Conservation (phyloP, 805 yeast species). For the Wickerhamiella vanderwaltii region DNA sequence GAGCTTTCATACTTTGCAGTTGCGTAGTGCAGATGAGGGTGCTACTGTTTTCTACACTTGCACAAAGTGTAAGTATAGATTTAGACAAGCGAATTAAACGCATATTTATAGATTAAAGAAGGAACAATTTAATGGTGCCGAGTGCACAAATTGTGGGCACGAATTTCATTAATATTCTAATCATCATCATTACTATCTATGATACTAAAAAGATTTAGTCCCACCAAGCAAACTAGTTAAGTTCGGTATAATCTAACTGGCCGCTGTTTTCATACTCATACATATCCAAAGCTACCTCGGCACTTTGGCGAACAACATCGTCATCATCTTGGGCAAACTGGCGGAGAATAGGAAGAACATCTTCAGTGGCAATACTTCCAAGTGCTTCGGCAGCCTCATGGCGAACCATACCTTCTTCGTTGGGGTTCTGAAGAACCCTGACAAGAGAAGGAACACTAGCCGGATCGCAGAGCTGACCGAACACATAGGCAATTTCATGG, state of each 20-base stretch:
- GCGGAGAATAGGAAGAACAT: conserved; percentile 78
- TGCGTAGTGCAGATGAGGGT: conserved; percentile 98
- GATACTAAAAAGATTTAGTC: too few relatives aligned
- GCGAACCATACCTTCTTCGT: conserved; percentile 96
- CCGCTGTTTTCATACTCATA: conserved; percentile 84
- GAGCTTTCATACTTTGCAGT: conserved; percentile 93
- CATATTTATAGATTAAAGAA: too few relatives aligned
- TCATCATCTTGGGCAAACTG: conserved; percentile 69
- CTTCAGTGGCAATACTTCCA: conserved; percentile 93
- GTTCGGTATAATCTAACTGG: conserved; percentile 62
- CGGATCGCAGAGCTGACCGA: conserved; percentile 94
- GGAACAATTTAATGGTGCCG: too few relatives aligned
- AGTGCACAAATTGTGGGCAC: too few relatives aligned
- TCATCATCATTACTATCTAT: neutral
- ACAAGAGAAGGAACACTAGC: conserved; percentile 79
- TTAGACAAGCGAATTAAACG: conserved; percentile 81
- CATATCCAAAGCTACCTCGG: conserved; percentile 96
- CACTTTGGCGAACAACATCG: conserved; percentile 89
- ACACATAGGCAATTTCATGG: conserved; percentile 96
- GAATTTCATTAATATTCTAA: conserved; percentile 3
- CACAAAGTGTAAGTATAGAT: conserved; percentile 81
- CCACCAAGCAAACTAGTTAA: conserved; percentile 12
- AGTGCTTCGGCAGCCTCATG: conserved; percentile 99
- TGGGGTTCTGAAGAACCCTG: conserved; percentile 60
- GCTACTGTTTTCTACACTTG: conserved; percentile 96